Evolutionary conservation across 169 alveolate species (phyloP).

Genomic region (Plasmodium gallinaceum): DNA sequence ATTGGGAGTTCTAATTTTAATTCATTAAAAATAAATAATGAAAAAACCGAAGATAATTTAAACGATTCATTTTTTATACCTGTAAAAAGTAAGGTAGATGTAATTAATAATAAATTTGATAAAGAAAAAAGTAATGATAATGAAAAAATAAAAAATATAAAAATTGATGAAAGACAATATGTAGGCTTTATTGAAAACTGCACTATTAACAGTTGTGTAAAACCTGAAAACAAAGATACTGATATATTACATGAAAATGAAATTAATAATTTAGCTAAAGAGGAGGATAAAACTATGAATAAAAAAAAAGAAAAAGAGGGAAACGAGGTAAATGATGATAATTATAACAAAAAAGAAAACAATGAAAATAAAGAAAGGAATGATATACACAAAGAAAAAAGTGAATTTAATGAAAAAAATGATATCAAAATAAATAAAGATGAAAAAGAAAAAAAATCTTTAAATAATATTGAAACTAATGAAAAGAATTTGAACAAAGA

Average conservation of each 20-base stretch:
- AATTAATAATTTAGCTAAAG: not conserved
- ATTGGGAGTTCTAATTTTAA: not conserved
- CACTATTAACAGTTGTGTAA: constrained; percentile 28
- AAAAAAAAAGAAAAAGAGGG: not conserved
- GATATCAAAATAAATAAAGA: not conserved
- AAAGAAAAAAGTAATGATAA: not conserved
- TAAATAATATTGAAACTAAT: not conserved
- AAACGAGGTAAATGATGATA: not conserved
- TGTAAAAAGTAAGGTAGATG: not conserved
- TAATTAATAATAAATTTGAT: not conserved
- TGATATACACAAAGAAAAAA: not conserved
- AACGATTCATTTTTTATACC: not conserved
- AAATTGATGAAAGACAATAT: not conserved
- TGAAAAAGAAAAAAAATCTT: not conserved
- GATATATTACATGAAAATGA: not conserved
- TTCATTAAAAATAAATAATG: not conserved
- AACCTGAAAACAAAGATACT: not conserved
- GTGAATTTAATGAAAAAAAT: not conserved
- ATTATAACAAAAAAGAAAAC: not conserved
- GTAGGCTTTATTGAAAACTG: constrained; percentile 15
- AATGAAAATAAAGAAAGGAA: not conserved
- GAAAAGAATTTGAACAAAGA: not conserved
- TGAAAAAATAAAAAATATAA: not conserved
- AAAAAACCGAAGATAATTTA: not conserved
- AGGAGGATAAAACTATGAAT: not conserved